Evolutionary conservation across 176 grass and related monocot genomes (phyloP).

Genomic region (Carex pumila): DNA sequence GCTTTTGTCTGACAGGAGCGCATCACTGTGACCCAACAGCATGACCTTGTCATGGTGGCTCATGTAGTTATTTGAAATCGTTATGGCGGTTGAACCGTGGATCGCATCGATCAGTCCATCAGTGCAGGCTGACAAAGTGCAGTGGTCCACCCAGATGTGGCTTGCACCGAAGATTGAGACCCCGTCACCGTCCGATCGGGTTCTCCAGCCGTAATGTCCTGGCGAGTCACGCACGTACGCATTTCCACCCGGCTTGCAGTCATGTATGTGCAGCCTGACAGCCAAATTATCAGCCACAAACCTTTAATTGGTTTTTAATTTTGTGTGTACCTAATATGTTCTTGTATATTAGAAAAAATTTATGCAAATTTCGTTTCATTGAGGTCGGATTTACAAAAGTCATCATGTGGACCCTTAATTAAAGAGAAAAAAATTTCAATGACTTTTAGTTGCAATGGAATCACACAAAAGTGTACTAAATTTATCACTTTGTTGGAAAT

Average conservation of each 20-base stretch:
- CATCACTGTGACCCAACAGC: slow-evolving; percentile 15
- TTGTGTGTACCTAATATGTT: not conserved
- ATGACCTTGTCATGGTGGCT: slow-evolving; percentile 23
- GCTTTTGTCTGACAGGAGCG: slow-evolving; percentile 9
- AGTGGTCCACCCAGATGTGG: slow-evolving; percentile 22
- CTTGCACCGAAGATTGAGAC: slow-evolving; percentile 10
- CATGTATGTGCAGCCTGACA: slow-evolving; percentile 15
- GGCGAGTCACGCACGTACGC: slow-evolving; percentile 12
- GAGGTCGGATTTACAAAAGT: not conserved
- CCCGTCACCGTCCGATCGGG: slow-evolving; percentile 1
- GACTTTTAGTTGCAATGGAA: not conserved
- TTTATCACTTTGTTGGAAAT: not conserved
- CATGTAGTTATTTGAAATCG: slow-evolving; percentile 19
- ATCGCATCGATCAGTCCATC: slow-evolving; percentile 19
- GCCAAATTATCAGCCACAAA: not conserved
- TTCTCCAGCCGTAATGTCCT: slow-evolving; percentile 10
- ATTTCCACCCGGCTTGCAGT: slow-evolving; percentile 12
- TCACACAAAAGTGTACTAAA: not conserved
- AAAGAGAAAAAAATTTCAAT: not conserved
- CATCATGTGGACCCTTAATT: not conserved
- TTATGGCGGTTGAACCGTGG: slow-evolving; percentile 14
- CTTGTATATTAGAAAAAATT: not conserved
- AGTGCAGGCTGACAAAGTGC: not conserved
- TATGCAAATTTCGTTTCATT: not conserved
- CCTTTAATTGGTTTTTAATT: not conserved